phyloP scores from a whole-genome alignment of 768 basidiomycete genomes.

The Hemileccinum rubropunctum region DNA sequence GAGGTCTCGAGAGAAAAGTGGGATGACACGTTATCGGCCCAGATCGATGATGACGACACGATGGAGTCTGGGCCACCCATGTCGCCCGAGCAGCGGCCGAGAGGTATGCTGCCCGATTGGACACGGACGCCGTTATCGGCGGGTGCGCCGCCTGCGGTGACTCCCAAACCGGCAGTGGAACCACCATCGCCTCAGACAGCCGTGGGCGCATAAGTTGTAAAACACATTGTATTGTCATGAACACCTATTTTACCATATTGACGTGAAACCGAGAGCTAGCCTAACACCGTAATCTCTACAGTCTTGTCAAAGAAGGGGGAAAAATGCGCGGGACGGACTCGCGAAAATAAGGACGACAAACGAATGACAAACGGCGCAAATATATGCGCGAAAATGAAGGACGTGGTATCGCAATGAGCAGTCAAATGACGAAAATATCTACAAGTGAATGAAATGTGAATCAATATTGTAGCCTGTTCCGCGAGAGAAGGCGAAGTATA shows the following conservation, averaged over 20 bases:
- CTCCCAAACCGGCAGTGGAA: conserved; percentile 7
- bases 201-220: conserved; percentile 34
- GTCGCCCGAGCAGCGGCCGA: conserved; percentile 29
- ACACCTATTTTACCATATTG: conserved; percentile 5
- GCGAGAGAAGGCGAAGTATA: conserved; percentile 5
- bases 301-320: neutral
- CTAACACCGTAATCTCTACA: conserved; percentile 9
- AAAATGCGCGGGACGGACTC: neutral
- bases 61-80: conserved; percentile 13
- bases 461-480: conserved; percentile 3
- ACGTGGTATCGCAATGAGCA: neutral
- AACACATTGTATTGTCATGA: conserved; percentile 7
- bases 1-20: conserved; percentile 84
- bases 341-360: neutral
- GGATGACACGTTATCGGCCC: conserved; percentile 61
- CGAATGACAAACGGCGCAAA: conserved; percentile 2
- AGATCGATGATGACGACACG: conserved; percentile 43
- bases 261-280: conserved; percentile 11
- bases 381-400: neutral
- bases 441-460: neutral
- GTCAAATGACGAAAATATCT: neutral
- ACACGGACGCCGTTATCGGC: conserved; percentile 59
- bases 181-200: conserved; percentile 21
- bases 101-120: conserved; percentile 76
- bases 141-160: conserved; percentile 61